Base-by-base conservation (phyloP, 805 yeast species). In the Saccharomycopsis olivae region DNA sequence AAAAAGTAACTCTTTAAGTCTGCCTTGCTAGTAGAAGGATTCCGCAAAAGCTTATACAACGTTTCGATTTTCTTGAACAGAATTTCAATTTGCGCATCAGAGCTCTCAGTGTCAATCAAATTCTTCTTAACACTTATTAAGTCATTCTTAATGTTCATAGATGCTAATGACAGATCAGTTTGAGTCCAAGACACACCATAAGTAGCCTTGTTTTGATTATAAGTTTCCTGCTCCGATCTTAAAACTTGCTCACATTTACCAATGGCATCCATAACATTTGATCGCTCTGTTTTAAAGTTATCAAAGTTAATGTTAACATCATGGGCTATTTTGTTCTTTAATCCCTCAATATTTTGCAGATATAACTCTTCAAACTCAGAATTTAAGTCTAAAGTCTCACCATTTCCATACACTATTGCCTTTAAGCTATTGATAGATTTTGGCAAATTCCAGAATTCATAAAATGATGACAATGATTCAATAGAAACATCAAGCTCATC, bases 401-500 rank as follows among this genome's bases (percentile, higher is more conserved):
- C 62, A 17, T 49, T 56, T 24, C 41, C 30, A 3, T 14, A 44
- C 40, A 35, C 48, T 36, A 19, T 58, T 33, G 17, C 42, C 46
- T 72, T 74, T 31, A 84, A 54, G 17, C 71, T 75, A 13, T 62
- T 68, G 27, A 84, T 57, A 2, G 83, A 70, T 33, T 66, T 66
- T 2, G 96, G 95, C 40, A 89, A 63, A 31, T 27, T 32, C 31
- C 35, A 69, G 50, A 72, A 86, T 51, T 87, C 97, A 43, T 87
- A 66, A 8, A 84, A 84, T 1, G 95, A 83, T 2, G 68, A 58
- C 35, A 81, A 67, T 53, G 88, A 92, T 56, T 84, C 82, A 51
- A 85, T 75, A 0, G 94, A 80, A 8, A 87, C 70, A 41, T 83
- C 88, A 17, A 75, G 70, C 44, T 69, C 69, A 45, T 88, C 96